A percentile compares a stretch with the other conserved stretches of the same genome.
These are phyloP conservation scores for Lecanicillium sp. DNA, from an alignment of 2,329 filamentous ascomycete species.

Conservation along the genomic window DNA sequence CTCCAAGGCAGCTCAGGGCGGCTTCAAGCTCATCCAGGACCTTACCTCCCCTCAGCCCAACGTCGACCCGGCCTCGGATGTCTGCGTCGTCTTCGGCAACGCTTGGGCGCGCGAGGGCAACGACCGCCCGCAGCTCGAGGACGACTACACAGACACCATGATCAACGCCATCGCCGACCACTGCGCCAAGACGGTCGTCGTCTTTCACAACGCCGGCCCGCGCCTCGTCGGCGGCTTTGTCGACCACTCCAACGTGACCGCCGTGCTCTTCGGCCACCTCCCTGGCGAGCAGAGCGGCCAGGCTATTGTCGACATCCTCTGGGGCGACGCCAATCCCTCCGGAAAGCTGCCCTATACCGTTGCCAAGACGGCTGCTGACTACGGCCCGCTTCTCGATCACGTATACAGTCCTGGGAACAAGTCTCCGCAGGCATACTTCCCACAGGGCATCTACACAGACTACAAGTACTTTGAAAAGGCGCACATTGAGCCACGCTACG, in stretches of 20 bases:
- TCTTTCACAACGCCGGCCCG: slow-evolving; percentile 59
- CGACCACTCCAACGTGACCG: slow-evolving; percentile 58
- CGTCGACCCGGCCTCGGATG: slow-evolving; percentile 46
- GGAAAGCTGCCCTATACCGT: slow-evolving; percentile 58
- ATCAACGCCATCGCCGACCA: slow-evolving; percentile 51
- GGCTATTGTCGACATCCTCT: slow-evolving; percentile 49
- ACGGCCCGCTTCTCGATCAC: slow-evolving; percentile 39
- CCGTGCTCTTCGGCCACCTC: slow-evolving; percentile 56
- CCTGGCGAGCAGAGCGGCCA: slow-evolving; percentile 58
- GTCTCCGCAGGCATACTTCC: slow-evolving; percentile 46
- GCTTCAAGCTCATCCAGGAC: slow-evolving; percentile 55
- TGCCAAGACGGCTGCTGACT: slow-evolving; percentile 50
- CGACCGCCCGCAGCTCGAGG: slow-evolving; percentile 54
- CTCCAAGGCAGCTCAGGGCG: slow-evolving; percentile 46
- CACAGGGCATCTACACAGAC: slow-evolving; percentile 47
- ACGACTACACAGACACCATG: slow-evolving; percentile 58
- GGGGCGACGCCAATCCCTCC: slow-evolving; percentile 50
- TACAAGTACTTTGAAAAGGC: slow-evolving; percentile 48
- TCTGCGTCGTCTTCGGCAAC: slow-evolving; percentile 64
- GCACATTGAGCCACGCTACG: slow-evolving; percentile 44
- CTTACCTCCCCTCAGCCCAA: slow-evolving; percentile 41
- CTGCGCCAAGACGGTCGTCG: slow-evolving; percentile 58
- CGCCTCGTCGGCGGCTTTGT: slow-evolving; percentile 56
- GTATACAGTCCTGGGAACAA: slow-evolving; percentile 40
- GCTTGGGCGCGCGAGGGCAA: slow-evolving; percentile 68